Conservation (phyloP, 257 asterid species). For the Perilla frutescens region DNA sequence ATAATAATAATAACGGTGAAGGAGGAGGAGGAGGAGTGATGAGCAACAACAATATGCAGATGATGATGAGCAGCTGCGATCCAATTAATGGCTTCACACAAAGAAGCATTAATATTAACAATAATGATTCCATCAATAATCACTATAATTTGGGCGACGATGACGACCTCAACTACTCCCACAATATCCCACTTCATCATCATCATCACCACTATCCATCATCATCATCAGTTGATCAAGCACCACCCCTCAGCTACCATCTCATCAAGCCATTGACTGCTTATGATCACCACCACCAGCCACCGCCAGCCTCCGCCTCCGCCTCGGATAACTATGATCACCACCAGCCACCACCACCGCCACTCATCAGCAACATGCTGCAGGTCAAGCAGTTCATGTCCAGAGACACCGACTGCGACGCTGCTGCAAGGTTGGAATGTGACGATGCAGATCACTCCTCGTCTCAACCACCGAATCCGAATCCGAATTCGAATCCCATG, state of each 20-base stretch:
- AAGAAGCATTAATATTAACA: slow-evolving; percentile 25
- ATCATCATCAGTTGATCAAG: slow-evolving; percentile 42
- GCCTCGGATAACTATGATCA: slow-evolving; percentile 17
- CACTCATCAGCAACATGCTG: slow-evolving; percentile 23
- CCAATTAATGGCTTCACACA: slow-evolving; percentile 24
- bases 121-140: too few relatives aligned
- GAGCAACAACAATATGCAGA: slow-evolving; percentile 18
- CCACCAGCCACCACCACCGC: background rate
- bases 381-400: slow-evolving; percentile 70
- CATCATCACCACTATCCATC: slow-evolving; percentile 24
- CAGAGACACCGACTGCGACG: slow-evolving; percentile 47
- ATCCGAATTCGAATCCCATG: too few relatives aligned
- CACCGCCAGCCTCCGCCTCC: background rate
- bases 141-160: too few relatives aligned
- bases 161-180: slow-evolving; percentile 37
- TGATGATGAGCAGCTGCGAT: too few relatives aligned
- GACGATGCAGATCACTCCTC: background rate
- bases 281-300: slow-evolving; percentile 16
- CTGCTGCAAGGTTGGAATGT: slow-evolving; percentile 36
- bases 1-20: background rate
- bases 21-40: slow-evolving; percentile 46
- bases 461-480: slow-evolving; percentile 11
- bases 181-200: slow-evolving; percentile 40
- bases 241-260: slow-evolving; percentile 44
- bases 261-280: slow-evolving; percentile 44